Base-by-base conservation (phyloP, 2,329 filamentous ascomycete genomes). In the Thielaviopsis euricoi region DNA sequence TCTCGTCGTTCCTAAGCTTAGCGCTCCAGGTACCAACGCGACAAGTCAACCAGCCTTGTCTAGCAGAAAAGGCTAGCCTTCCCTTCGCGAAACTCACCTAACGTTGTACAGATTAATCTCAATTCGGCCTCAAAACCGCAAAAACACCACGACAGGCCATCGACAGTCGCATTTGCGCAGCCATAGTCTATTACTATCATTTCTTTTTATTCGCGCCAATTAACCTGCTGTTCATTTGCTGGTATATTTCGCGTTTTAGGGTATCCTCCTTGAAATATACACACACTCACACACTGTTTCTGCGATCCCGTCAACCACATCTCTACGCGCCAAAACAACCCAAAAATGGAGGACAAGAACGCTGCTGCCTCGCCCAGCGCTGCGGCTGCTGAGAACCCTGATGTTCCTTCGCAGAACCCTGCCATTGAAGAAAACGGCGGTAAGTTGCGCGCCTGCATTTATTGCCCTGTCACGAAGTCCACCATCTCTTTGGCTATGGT, bases 401-500 rank as follows among this genome's bases (percentile, higher is more conserved):
- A 56, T 33, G 23, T 33, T 19, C 19, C 51, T 53, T 21, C 29
- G 50, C 52, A 25, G 12, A 53, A 55, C 15, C 26, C 22, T 29
- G 37, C 25, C n/a, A 26, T 60, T 12, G 59, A 60, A 15, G 59
- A 60, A 13, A 60, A 58, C n/a, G 59, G 56, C 26, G 59, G 59
- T 60, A 55, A 55, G 59, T 58, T 49, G 22, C 43, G 26, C 43
- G 43, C n/a, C n/a, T 21, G 43, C n/a, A 48, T 21, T 48, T n/a
- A 48, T 10, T 48, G 7, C 43, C n/a, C 43, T 48, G n/a, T 21
- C n/a, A 21, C n/a, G n/a, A 48, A 9, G 9, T 48, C 26, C 19
- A 43, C 29, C 43, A 51, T 22, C 25, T 15, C 13, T 15, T 12
- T 25, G 33, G 13, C 23, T 51, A n/a, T 19, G 22, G 37, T 19